These are phyloP conservation scores for Alnus rubra DNA, from an alignment of 306 rosid genomes.

Conservation along the genomic window DNA sequence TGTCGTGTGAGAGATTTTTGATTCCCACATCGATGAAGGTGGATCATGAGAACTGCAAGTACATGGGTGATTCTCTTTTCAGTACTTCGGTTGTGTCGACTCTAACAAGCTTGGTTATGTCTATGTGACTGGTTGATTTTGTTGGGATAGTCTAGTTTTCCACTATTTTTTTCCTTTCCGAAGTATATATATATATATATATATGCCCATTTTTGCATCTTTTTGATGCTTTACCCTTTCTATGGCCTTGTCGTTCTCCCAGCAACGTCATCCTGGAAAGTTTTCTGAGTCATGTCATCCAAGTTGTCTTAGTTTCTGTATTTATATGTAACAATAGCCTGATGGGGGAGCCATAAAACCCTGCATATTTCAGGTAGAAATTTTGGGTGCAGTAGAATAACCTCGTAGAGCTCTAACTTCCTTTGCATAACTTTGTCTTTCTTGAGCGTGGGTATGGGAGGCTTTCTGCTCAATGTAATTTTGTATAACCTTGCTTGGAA, in stretches of 20 bases:
- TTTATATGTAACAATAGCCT: slow-evolving; percentile 31
- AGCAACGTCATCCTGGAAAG: slow-evolving; percentile 5
- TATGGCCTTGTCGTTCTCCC: not conserved
- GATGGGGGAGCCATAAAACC: slow-evolving; percentile 46
- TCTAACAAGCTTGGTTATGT: slow-evolving; percentile 79
- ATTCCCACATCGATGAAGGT: slow-evolving; percentile 53
- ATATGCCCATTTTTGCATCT: slow-evolving; percentile 38
- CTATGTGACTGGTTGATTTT: slow-evolving; percentile 47
- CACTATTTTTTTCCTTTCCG: not conserved
- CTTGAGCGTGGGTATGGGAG: not conserved
- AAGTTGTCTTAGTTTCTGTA: slow-evolving; percentile 30
- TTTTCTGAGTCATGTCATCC: slow-evolving; percentile 36
- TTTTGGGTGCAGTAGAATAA: slow-evolving; percentile 40
- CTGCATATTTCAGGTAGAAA: slow-evolving; percentile 38
- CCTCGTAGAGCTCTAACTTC: slow-evolving; percentile 19
- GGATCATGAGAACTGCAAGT: slow-evolving; percentile 79
- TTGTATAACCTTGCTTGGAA: slow-evolving; percentile 22
- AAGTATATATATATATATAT: slow-evolving; percentile 4
- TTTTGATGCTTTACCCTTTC: slow-evolving; percentile 35
- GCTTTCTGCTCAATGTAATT: slow-evolving; percentile 12
- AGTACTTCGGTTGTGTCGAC: slow-evolving; percentile 69
- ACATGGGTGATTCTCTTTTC: slow-evolving; percentile 62
- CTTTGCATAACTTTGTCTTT: not conserved
- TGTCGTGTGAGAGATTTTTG: slow-evolving; percentile 45
- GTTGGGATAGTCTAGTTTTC: slow-evolving; percentile 11